Evolutionary conservation across 768 basidiomycete species (phyloP).

Genomic region (Sutorius australiensis): DNA sequence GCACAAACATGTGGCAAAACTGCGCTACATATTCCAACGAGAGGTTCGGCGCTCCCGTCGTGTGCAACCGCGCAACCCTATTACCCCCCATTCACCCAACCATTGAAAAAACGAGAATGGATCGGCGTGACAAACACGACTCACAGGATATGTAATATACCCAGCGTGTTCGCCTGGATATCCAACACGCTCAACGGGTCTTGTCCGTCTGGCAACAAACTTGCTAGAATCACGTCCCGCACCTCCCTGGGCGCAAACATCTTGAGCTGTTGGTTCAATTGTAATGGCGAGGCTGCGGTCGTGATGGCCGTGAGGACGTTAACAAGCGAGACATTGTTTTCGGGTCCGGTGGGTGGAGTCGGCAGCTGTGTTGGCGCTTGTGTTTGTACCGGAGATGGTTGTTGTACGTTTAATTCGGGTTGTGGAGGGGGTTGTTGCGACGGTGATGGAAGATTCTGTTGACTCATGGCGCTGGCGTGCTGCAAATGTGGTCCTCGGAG

Average conservation of each 20-base stretch:
- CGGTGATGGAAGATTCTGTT: slow-evolving; percentile 25
- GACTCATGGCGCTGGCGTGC: slow-evolving; percentile 19
- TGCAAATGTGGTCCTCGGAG: background rate
- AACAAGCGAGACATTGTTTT: slow-evolving; percentile 32
- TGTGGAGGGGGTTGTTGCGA: slow-evolving; percentile 16
- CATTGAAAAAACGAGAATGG: background rate
- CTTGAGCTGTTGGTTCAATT: slow-evolving; percentile 44
- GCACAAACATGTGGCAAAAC: slow-evolving; percentile 63
- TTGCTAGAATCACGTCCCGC: slow-evolving; percentile 53
- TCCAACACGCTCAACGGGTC: slow-evolving; percentile 66
- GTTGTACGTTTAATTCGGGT: slow-evolving; percentile 11
- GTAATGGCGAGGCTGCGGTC: slow-evolving; percentile 33
- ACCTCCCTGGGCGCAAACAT: slow-evolving; percentile 52
- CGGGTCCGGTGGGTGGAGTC: background rate
- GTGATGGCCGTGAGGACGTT: slow-evolving; percentile 46
- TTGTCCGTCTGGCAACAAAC: slow-evolving; percentile 51
- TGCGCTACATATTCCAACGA: slow-evolving; percentile 40
- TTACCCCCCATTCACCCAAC: background rate
- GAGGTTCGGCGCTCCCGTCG: slow-evolving; percentile 37
- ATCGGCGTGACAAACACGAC: slow-evolving; percentile 21
- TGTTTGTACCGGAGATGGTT: slow-evolving; percentile 10
- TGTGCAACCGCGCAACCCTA: slow-evolving; percentile 59
- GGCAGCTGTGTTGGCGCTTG: slow-evolving; percentile 10
- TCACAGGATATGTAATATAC: slow-evolving; percentile 70
- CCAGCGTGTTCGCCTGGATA: slow-evolving; percentile 54